phyloP scores from a whole-genome alignment of 495 filamentous ascomycete species.

The Neurospora tetraspora region DNA sequence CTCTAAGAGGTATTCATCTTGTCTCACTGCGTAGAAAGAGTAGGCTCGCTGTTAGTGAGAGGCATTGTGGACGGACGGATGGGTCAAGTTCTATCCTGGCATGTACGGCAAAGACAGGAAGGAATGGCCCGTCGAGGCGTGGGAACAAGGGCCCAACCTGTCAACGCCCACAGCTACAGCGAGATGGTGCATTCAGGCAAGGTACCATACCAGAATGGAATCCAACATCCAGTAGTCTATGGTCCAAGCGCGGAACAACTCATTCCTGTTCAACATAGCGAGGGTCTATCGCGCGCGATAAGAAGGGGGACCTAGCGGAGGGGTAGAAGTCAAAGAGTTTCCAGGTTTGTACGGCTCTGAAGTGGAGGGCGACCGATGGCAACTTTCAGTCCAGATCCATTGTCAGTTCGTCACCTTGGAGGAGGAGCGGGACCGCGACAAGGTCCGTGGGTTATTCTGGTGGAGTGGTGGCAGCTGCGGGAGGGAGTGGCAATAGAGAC shows the following conservation, averaged over 20 bases:
- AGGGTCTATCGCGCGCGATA: background rate
- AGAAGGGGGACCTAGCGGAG: background rate
- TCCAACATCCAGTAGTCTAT: background rate
- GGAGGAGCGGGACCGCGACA: background rate
- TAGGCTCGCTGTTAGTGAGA: background rate
- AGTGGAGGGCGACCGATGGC: background rate
- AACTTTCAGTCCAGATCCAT: background rate
- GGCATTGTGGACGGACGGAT: slow-evolving; percentile 41
- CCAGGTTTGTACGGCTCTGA: too few relatives aligned
- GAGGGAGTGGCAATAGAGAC: background rate
- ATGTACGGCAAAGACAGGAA: background rate
- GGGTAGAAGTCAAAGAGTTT: background rate
- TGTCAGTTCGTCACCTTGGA: background rate
- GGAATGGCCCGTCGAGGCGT: slow-evolving; percentile 5
- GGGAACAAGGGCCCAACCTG: slow-evolving; percentile 3
- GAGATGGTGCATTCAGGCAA: background rate
- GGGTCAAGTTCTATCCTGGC: slow-evolving; percentile 82
- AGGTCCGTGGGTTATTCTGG: background rate
- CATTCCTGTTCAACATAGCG: background rate
- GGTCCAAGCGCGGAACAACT: background rate
- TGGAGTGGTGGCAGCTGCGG: background rate
- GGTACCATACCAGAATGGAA: background rate
- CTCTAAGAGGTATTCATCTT: background rate
- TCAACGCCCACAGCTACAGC: background rate
- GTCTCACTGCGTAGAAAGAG: background rate